Evolutionary conservation across 768 basidiomycete species (phyloP).

Genomic region (Amanita molliuscula): DNA sequence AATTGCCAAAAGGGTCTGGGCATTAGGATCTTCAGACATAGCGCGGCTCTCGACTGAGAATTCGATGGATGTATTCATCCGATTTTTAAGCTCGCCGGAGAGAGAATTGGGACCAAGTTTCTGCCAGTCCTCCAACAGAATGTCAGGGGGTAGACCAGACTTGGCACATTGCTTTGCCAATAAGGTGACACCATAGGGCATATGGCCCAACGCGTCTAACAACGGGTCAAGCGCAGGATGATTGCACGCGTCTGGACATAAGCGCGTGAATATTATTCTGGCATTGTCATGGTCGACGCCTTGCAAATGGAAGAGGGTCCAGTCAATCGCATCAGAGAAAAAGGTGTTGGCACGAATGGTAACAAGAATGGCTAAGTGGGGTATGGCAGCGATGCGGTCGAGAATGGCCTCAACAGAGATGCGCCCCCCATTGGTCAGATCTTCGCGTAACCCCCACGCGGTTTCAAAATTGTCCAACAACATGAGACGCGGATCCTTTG

Average conservation of each 20-base stretch:
- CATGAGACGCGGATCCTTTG: constrained; percentile 17
- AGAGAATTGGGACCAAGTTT: constrained; percentile 7
- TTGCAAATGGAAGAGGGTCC: constrained; percentile 11
- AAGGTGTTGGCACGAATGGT: constrained; percentile 22
- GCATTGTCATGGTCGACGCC: constrained; percentile 13
- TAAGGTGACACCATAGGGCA: constrained; percentile 24
- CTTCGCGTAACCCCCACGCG: constrained; percentile 19
- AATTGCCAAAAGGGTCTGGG: constrained; percentile 12
- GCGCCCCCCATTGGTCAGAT: constrained; percentile 8
- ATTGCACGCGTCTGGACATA: constrained; percentile 12
- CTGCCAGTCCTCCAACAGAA: constrained; percentile 7
- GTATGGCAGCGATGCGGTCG: constrained; percentile 13
- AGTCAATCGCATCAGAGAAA: constrained; percentile 17
- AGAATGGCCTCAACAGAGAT: constrained; percentile 15
- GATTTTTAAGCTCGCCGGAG: constrained; percentile 9
- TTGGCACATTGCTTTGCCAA: constrained; percentile 15
- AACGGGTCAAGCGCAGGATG: constrained; percentile 14
- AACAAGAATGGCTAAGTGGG: constrained; percentile 19
- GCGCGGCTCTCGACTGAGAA: constrained; percentile 13
- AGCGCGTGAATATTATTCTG: constrained; percentile 12
- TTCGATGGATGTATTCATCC: constrained; percentile 13
- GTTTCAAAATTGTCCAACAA: constrained; percentile 33
- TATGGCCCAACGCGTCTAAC: constrained; percentile 15
- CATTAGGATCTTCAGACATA: constrained; percentile 12
- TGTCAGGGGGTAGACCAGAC: too few species aligned